Base-by-base conservation (phyloP, 2,329 filamentous ascomycete species). In the Ceratocystis alfenasii region DNA sequence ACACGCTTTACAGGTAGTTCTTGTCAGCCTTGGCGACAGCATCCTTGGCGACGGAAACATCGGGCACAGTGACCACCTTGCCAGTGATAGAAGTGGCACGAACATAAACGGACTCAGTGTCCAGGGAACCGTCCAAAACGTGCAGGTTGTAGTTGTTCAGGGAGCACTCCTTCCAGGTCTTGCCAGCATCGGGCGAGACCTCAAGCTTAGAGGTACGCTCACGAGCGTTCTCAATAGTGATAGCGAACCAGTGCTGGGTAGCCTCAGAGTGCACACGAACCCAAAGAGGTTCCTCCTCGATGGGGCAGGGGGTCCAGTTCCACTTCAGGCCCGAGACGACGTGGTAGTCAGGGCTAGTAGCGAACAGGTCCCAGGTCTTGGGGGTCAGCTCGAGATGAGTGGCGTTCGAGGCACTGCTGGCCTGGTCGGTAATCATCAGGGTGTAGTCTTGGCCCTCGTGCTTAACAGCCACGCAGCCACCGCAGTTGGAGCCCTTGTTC, bases 161-260 rank as follows among this genome's bases (percentile, higher is more conserved):
- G 20, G 64, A 46, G 63, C 50, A 59, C 25, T 65, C 48, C 7
- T 17, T 46, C 66, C 66, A 67, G 28, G 66, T 65, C n/a, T 46
- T 36, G n/a, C 66, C 66, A 22, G 41, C 25, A 53, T 67, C 63
- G 25, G 48, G 36, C 8, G 66, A 67, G n/a, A 67, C 48, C 50
- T 67, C 67, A 25, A 69, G 30, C 67, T 68, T 68, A 15, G 67
- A 62, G 48, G 68, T 69, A 60, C 69, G 68, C 65, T 69, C 67
- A 1, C 66, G 61, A 30, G 65, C 69, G 60, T 69, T 69, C 67
- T 69, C 68, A 12, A 69, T 64, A n/a, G 67, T 69, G 63, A 66
- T 65, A 4, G 69, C 69, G 30, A 69, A 69, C 69, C 69, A 69
- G 59, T 66, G 69, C 64, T 68, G 63, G 41, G 65, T 69, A 12